These are phyloP conservation scores for Leccinum disarticulatum DNA, from an alignment of 768 basidiomycete species.

Conservation along the genomic window DNA sequence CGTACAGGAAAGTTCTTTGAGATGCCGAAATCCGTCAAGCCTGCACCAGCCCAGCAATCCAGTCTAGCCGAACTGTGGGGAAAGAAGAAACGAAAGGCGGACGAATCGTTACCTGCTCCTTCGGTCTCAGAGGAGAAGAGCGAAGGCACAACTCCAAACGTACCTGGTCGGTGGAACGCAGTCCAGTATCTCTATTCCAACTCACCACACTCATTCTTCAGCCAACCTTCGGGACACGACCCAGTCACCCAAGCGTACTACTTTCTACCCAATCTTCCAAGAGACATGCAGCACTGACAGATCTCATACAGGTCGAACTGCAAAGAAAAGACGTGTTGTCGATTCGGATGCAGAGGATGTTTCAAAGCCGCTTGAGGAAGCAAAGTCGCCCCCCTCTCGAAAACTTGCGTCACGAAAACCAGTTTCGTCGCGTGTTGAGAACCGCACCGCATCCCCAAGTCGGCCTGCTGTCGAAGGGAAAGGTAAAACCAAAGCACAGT, in stretches of 20 bases:
- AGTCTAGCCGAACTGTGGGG: conserved; percentile 77
- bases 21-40: conserved; percentile 68
- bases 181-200: not conserved
- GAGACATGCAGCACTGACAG: not conserved
- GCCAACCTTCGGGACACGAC: conserved; percentile 43
- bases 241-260: conserved; percentile 22
- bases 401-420: not conserved
- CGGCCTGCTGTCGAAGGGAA: conserved; percentile 13
- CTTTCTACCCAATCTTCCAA: not conserved
- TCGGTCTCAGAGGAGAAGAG: conserved; percentile 27
- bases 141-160: conserved; percentile 3
- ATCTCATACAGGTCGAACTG: conserved; percentile 23
- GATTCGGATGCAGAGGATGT: conserved; percentile 52
- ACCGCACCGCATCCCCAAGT: not conserved
- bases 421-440: not conserved
- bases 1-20: conserved; percentile 67
- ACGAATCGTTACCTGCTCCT: conserved; percentile 21
- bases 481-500: conserved; percentile 18
- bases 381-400: not conserved
- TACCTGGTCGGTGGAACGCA: conserved; percentile 13
- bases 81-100: conserved; percentile 34
- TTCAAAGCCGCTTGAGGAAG: conserved; percentile 4
- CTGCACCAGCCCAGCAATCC: conserved; percentile 73
- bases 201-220: conserved; percentile 9
- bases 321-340: conserved; percentile 50